A percentile compares a stretch with the other conserved stretches of the same genome.
These are phyloP conservation scores for Psilocybe subaeruginosa DNA, from an alignment of 768 basidiomycete genomes.

Conservation along the genomic window DNA sequence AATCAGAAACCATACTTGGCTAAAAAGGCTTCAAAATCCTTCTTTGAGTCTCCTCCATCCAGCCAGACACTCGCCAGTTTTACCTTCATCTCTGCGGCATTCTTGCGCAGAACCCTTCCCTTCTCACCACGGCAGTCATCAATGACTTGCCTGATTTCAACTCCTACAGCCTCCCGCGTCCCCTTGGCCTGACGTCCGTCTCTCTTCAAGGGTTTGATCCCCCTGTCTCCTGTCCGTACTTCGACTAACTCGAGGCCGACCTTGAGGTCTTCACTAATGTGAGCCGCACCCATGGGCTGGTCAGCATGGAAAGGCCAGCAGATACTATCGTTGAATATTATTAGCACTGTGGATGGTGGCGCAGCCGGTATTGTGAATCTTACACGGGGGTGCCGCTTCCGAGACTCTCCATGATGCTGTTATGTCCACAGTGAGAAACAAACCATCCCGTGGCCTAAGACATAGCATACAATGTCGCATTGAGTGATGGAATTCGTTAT, in stretches of 20 bases:
- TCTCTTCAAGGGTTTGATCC: slow-evolving; percentile 10
- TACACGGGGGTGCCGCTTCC: slow-evolving; percentile 13
- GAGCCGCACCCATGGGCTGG: slow-evolving; percentile 8
- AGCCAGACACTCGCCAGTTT: slow-evolving; percentile 2
- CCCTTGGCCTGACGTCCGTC: slow-evolving; percentile 7
- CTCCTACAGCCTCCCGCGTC: slow-evolving; percentile 15
- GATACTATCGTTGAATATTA: neutral
- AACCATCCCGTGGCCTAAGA: slow-evolving; percentile 10
- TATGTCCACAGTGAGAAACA: slow-evolving; percentile 13
- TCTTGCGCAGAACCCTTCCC: neutral
- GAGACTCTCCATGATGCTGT: slow-evolving; percentile 9
- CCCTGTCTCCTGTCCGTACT: slow-evolving; percentile 15
- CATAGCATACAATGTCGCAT: neutral
- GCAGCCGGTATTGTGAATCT: neutral
- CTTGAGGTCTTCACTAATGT: slow-evolving; percentile 6
- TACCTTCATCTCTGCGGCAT: neutral
- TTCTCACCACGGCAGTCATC: slow-evolving; percentile 4
- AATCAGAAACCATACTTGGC: neutral
- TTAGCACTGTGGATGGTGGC: neutral
- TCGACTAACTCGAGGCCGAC: slow-evolving; percentile 20
- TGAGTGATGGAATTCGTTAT: neutral
- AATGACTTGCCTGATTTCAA: slow-evolving; percentile 10
- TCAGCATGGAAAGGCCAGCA: slow-evolving; percentile 13
- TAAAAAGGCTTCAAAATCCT: neutral
- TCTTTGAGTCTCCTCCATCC: neutral